Conservation (phyloP, 768 basidiomycete genomes). For the Hirschioporus abietinus region DNA sequence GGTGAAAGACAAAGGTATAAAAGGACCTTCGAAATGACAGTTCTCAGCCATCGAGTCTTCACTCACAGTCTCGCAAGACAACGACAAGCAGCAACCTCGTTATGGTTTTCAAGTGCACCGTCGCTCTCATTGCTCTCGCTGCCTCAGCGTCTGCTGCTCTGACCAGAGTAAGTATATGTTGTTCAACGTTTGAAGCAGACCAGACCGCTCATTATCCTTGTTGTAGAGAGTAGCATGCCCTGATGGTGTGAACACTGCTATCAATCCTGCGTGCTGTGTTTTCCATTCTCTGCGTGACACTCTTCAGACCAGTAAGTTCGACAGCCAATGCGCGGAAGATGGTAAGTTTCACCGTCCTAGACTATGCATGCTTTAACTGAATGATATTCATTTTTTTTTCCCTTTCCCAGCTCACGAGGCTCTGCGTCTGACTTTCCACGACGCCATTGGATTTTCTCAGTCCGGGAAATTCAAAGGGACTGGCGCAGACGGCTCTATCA, state of each 20-base stretch:
- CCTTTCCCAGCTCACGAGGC: background rate
- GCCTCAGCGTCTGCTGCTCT: conserved; percentile 1
- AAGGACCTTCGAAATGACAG: background rate
- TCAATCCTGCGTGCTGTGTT: conserved; percentile 9
- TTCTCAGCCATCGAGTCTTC: background rate
- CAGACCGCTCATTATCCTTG: background rate
- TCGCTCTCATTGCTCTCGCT: conserved; percentile 4
- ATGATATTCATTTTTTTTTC: background rate
- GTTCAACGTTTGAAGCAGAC: background rate
- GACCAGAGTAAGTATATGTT: background rate
- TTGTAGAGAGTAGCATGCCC: conserved; percentile 11
- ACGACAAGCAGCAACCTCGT: background rate
- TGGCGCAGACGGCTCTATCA: conserved; percentile 7
- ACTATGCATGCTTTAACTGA: background rate
- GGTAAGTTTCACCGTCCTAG: background rate
- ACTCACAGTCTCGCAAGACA: background rate
- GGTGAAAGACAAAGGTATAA: background rate
- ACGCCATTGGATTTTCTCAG: conserved; percentile 9
- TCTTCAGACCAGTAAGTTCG: background rate
- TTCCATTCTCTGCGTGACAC: conserved; percentile 1
- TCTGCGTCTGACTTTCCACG: conserved; percentile 8
- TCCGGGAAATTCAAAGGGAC: conserved; percentile 3
- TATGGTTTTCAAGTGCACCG: background rate
- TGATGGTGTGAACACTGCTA: conserved; percentile 13
- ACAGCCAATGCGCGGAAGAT: background rate